Conservation (phyloP, 2,329 filamentous ascomycete genomes). For the Xylariaceae sp. region DNA sequence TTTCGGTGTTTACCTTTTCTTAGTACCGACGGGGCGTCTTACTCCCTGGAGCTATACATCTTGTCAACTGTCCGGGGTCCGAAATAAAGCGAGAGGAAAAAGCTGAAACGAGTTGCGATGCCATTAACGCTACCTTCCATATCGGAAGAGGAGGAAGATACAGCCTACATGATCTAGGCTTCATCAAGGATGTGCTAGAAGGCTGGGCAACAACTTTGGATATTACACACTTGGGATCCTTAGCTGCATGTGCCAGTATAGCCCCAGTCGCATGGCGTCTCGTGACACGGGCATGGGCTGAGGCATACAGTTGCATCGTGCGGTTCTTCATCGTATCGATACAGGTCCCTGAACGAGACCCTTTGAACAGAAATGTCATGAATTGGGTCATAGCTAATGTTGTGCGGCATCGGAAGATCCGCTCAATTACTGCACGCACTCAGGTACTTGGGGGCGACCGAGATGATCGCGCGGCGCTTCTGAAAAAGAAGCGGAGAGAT, state of each 20-base stretch:
- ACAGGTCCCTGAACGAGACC: slow-evolving; percentile 41
- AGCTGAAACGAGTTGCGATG: too few relatives aligned
- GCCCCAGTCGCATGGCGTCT: slow-evolving; percentile 39
- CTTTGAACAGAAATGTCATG: slow-evolving; percentile 42
- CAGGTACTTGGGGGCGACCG: slow-evolving; percentile 31
- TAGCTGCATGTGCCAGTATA: slow-evolving; percentile 42
- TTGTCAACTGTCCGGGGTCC: background rate
- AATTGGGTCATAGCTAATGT: slow-evolving; percentile 42
- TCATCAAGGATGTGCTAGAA: slow-evolving; percentile 35
- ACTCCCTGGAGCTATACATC: background rate
- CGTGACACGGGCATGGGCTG: slow-evolving; percentile 33
- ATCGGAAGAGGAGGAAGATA: slow-evolving; percentile 18
- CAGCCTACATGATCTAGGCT: slow-evolving; percentile 30
- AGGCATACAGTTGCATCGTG: slow-evolving; percentile 38
- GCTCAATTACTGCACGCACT: slow-evolving; percentile 43
- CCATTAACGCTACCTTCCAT: slow-evolving; percentile 5
- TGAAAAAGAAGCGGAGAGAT: slow-evolving; percentile 39
- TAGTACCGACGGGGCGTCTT: background rate
- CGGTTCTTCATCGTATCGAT: slow-evolving; percentile 43
- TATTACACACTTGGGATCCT: slow-evolving; percentile 42
- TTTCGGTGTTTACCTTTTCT: background rate
- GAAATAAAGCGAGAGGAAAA: too few relatives aligned
- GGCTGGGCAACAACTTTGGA: slow-evolving; percentile 42
- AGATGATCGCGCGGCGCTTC: slow-evolving; percentile 35
- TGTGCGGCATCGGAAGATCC: slow-evolving; percentile 34